These are phyloP conservation scores for Groenewaldozyma tartarivorans DNA, from an alignment of 805 yeast genomes.

Conservation along the genomic window DNA sequence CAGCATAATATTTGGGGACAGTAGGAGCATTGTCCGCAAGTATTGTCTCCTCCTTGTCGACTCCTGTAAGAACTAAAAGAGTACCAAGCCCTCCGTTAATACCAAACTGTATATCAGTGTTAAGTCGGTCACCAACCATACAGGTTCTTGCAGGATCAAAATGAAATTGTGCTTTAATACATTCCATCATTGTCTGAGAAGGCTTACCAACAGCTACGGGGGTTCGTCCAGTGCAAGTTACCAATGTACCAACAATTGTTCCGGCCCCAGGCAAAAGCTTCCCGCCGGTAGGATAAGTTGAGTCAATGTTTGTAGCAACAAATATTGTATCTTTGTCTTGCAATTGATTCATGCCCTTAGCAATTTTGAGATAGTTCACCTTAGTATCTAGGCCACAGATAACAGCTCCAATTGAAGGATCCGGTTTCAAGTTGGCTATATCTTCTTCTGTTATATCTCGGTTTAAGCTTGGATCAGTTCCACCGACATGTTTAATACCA, in stretches of 20 bases:
- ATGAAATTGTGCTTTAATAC: conserved; percentile 59
- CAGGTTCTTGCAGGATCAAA: conserved; percentile 50
- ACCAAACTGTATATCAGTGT: conserved; percentile 93
- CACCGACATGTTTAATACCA: conserved; percentile 78
- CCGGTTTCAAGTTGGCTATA: conserved; percentile 37
- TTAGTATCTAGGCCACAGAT: conserved; percentile 76
- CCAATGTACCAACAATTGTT: conserved; percentile 68
- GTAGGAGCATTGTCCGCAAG: conserved; percentile 30
- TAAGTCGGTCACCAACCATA: conserved; percentile 93
- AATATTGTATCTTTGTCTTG: conserved; percentile 47
- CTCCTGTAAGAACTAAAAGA: conserved; percentile 81
- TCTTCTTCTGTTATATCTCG: conserved; percentile 38
- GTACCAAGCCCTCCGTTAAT: conserved; percentile 80
- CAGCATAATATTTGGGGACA: conserved; percentile 60
- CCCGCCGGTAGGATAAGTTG: conserved; percentile 88
- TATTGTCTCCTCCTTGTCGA: conserved; percentile 65
- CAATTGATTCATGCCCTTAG: conserved; percentile 74
- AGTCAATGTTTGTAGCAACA: conserved; percentile 89
- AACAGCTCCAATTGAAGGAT: conserved; percentile 74
- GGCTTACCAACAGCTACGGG: conserved; percentile 96
- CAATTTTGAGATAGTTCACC: conserved; percentile 72
- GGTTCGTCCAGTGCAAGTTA: conserved; percentile 64
- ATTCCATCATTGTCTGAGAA: conserved; percentile 77
- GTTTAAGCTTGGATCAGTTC: conserved; percentile 53
- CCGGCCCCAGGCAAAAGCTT: conserved; percentile 92